phyloP scores from a whole-genome alignment of 2,329 filamentous ascomycete genomes.

The Cladosporium sp. region DNA sequence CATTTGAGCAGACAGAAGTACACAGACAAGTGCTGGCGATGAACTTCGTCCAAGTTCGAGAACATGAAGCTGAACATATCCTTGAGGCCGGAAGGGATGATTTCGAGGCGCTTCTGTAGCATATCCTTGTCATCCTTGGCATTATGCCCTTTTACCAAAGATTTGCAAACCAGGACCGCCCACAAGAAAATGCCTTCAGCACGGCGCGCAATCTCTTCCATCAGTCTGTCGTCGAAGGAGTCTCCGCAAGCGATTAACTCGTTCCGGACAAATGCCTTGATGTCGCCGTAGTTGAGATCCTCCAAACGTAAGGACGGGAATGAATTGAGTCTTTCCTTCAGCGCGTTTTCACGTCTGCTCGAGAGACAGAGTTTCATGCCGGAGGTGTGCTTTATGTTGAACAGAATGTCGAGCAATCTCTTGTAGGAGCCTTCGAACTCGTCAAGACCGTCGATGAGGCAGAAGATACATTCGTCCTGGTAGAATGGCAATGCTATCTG shows the following conservation, averaged over 20 bases:
- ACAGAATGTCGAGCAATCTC: neutral
- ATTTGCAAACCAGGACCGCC: neutral
- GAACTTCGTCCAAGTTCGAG: neutral
- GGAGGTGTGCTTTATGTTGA: neutral
- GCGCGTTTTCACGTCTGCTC: neutral
- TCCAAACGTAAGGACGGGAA: neutral
- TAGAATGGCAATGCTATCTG: neutral
- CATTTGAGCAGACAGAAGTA: neutral
- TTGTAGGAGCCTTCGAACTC: neutral
- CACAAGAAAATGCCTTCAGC: slow-evolving; percentile 7
- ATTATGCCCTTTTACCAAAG: neutral
- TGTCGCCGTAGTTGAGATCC: slow-evolving; percentile 1
- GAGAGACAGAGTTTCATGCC: slow-evolving; percentile 8
- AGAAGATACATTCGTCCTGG: neutral
- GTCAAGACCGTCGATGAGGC: slow-evolving; percentile 1
- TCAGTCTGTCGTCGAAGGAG: neutral
- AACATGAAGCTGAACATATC: neutral
- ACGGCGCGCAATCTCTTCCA: neutral
- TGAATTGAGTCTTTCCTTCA: neutral
- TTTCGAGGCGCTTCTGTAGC: neutral
- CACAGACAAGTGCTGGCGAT: neutral
- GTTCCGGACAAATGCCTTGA: neutral
- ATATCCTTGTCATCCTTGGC: neutral
- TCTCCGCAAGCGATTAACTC: neutral
- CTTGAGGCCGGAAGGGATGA: neutral